Evolutionary conservation across 352 stramenopile species (phyloP).

Genomic region (Phytophthora pini): DNA sequence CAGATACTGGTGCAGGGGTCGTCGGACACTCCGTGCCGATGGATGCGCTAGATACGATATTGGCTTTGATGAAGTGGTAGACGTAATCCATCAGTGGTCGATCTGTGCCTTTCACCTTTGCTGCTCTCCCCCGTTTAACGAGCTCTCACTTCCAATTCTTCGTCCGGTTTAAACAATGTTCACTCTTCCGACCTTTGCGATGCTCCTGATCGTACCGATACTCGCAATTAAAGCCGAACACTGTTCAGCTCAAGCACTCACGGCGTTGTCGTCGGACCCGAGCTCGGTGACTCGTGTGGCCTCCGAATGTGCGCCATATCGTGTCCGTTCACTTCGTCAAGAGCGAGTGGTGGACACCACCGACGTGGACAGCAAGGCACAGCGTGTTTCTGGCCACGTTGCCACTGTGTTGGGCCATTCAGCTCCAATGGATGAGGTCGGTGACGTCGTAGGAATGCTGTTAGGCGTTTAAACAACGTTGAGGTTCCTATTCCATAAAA

Average conservation of each 20-base stretch:
- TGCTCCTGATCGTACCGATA: too few species aligned
- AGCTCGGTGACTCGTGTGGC: background rate
- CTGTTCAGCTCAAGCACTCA: background rate
- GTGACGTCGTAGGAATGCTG: conserved; percentile 9
- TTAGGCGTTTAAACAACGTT: conserved; percentile 8
- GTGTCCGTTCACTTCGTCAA: conserved; percentile 1
- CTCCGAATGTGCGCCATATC: conserved; percentile 9
- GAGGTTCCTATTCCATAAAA: background rate
- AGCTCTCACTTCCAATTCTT: too few species aligned
- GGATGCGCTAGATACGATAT: conserved; percentile 4
- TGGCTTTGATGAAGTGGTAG: background rate
- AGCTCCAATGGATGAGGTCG: conserved; percentile 29
- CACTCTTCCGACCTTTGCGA: too few species aligned
- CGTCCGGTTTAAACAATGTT: too few species aligned
- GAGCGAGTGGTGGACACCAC: conserved; percentile 22
- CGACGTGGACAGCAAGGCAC: conserved; percentile 5
- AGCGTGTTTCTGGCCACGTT: conserved; percentile 16
- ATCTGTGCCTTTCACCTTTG: too few species aligned
- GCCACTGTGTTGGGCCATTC: conserved; percentile 23
- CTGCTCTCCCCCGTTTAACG: too few species aligned
- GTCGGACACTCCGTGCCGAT: conserved; percentile 20
- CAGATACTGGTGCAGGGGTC: background rate
- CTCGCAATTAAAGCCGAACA: too few species aligned
- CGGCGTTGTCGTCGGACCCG: too few species aligned
- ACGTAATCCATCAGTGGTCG: too few species aligned